Base-by-base conservation (phyloP, 805 yeast species). In the Metschnikowia santaceciliae region DNA sequence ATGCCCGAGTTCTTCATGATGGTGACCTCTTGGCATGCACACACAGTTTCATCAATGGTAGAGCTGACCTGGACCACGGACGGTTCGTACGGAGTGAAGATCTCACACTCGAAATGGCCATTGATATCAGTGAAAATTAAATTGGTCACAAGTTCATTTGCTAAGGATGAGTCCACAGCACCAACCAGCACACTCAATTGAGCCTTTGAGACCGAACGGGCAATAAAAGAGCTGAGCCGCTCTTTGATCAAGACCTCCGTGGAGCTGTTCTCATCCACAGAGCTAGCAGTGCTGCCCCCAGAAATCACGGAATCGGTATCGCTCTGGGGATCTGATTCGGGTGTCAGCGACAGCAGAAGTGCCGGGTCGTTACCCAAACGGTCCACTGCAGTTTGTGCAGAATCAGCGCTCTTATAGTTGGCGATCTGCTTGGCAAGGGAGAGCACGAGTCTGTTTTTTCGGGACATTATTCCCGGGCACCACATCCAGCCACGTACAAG, bases 401-500 rank as follows among this genome's bases (percentile, higher is more conserved):
- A 57, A 1, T 61, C 51, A 22, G 65, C 66, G 39, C 51, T 42
- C n/a, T 56, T 53, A 49, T 65, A 68, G 46, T 81, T 79, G 0
- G 83, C 78, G 46, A 87, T 70, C 64, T 88, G 90, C 53, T 81
- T 80, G 3, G 90, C 88, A 41, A 90, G 67, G 0, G 90, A 77
- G 20, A 86, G 64, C 32, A 91, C 72, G 41, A 91, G 64, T 51
- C 84, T 71, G 65, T 90, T 89, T 61, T 86, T 89, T 39, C 95
- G 73, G 32, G 80, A 78, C 74, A 82, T 78, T 7, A 78, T 71
- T 0, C 95, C 95, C 0, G 90, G 89, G 39, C 87, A 75, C 10
- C 81, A 75, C 26, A 86, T 69, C 78, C 87, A 81, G 6, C 97
- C 96, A 41, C 88, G 76, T 2, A 91, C 80, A 34, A 82, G 81